Evolutionary conservation across 2,329 filamentous ascomycete genomes (phyloP), one percentile per base, ranked within the genome.

Genomic region (Capronia coronata): DNA sequence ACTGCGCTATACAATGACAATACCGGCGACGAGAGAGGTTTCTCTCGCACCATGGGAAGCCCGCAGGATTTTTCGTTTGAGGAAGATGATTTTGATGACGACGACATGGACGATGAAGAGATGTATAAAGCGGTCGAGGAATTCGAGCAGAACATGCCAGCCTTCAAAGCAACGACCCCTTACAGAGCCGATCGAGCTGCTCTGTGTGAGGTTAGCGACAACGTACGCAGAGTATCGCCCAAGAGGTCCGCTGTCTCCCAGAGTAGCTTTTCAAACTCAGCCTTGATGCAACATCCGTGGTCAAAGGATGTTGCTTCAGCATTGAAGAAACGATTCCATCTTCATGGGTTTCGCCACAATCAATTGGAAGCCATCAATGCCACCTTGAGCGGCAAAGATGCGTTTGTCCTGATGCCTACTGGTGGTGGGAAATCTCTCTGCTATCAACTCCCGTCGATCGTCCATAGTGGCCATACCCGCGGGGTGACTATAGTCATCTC

Each of bases 341-440:
- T 98, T 65, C 80, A 79, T 46, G 87, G 87, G 0, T 98, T 98
- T 63, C 82, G 94, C 23, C 81, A 84, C 46, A 93, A 96, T 63
- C 93, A 98, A 64, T 75, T 97, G 1, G 87, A 97, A 67, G 90
- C 93, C 11, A 96, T 98, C 66, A 97, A 98, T 66, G 85, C 90
- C 1, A 97, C 93, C 0, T 72, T 98, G 39, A 75, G 73, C 23
- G 93, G 91, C 2, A 83, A 91, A 56, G 91, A 98, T 67, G 84
- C 86, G 0, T 98, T 98, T 65, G 86, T 98, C 13, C 74, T 98
- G 32, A 98, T 98, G 93, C 93, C 94, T 2, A 98, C 93, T 0
- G 93, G 93, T 46, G 93, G 93, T 52, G 93, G 93, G 35, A 98
- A 98, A 65, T 97, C 91, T 1, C 75, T 98, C 1, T 97, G 93